Evolutionary conservation across 2,329 filamentous ascomycete genomes (phyloP).

Genomic region (Fusarium equiseti): DNA sequence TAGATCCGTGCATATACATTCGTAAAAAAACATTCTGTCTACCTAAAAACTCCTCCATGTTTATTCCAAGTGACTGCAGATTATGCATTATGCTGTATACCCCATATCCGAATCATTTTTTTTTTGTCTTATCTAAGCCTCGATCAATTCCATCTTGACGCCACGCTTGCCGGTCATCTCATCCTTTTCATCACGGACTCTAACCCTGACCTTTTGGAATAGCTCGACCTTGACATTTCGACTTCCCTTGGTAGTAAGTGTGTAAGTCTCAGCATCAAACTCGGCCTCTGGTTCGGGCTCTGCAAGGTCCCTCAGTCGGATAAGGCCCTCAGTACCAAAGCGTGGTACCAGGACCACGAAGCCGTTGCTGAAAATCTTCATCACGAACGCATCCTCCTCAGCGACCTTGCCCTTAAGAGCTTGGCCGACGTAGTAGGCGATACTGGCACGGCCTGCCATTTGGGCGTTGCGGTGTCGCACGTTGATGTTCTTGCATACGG

Average conservation of each 20-base stretch:
- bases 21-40: slow-evolving; percentile 44
- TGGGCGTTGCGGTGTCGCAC: slow-evolving; percentile 97
- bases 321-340: slow-evolving; percentile 94
- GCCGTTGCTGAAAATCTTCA: slow-evolving; percentile 97
- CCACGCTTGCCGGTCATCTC: slow-evolving; percentile 96
- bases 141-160: slow-evolving; percentile 78
- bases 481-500: slow-evolving; percentile 98
- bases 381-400: slow-evolving; percentile 93
- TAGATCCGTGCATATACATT: slow-evolving; percentile 48
- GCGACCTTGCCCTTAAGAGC: slow-evolving; percentile 82
- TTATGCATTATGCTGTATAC: slow-evolving; percentile 28
- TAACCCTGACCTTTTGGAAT: slow-evolving; percentile 91
- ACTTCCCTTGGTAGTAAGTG: slow-evolving; percentile 71
- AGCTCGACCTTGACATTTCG: slow-evolving; percentile 76
- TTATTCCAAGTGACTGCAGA: slow-evolving; percentile 29
- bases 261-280: slow-evolving; percentile 89
- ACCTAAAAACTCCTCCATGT: slow-evolving; percentile 37
- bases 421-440: slow-evolving; percentile 98
- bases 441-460: slow-evolving; percentile 90
- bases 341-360: slow-evolving; percentile 96
- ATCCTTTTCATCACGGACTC: slow-evolving; percentile 92
- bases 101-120: background rate
- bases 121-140: slow-evolving; percentile 34
- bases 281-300: slow-evolving; percentile 81
- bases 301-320: slow-evolving; percentile 85